These are phyloP conservation scores for Grosmannia serpens DNA, from an alignment of 2,329 filamentous ascomycete species.

Conservation along the genomic window DNA sequence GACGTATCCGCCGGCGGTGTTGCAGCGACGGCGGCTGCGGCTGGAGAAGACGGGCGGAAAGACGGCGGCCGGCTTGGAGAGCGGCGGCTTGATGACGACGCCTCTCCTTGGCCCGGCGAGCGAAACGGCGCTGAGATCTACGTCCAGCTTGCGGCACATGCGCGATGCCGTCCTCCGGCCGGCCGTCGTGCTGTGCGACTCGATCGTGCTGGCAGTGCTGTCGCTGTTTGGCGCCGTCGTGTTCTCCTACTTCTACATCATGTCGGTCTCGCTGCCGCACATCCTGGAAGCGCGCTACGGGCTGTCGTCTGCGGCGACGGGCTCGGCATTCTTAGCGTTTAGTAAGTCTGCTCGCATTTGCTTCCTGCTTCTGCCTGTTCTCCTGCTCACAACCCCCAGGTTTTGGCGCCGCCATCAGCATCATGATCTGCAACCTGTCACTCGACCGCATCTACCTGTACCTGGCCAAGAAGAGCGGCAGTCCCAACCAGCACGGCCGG, in stretches of 20 bases:
- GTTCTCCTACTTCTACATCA: slow-evolving; percentile 42
- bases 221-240: slow-evolving; percentile 34
- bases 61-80: not conserved
- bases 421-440: slow-evolving; percentile 35
- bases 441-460: slow-evolving; percentile 43
- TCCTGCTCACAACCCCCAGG: slow-evolving; percentile 20
- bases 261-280: slow-evolving; percentile 40
- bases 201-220: slow-evolving; percentile 29
- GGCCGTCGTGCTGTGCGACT: slow-evolving; percentile 33
- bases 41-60: not conserved
- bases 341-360: slow-evolving; percentile 25
- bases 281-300: slow-evolving; percentile 36
- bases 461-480: slow-evolving; percentile 22
- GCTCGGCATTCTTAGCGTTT: slow-evolving; percentile 41
- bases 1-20: slow-evolving; percentile 31
- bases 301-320: slow-evolving; percentile 38
- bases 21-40: slow-evolving; percentile 24
- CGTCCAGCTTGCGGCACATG: slow-evolving; percentile 35
- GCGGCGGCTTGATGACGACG: slow-evolving; percentile 20
- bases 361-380: not conserved
- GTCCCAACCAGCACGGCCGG: slow-evolving; percentile 18
- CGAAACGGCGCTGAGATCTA: not conserved
- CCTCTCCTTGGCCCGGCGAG: too few relatives aligned
- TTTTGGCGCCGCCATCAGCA: slow-evolving; percentile 33
- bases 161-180: slow-evolving; percentile 34